A percentile compares a stretch with the other conserved stretches of the same genome.
These are phyloP conservation scores for Rhodomyrtus tomentosa DNA, from an alignment of 345 rosid genomes.

Conservation along the genomic window DNA sequence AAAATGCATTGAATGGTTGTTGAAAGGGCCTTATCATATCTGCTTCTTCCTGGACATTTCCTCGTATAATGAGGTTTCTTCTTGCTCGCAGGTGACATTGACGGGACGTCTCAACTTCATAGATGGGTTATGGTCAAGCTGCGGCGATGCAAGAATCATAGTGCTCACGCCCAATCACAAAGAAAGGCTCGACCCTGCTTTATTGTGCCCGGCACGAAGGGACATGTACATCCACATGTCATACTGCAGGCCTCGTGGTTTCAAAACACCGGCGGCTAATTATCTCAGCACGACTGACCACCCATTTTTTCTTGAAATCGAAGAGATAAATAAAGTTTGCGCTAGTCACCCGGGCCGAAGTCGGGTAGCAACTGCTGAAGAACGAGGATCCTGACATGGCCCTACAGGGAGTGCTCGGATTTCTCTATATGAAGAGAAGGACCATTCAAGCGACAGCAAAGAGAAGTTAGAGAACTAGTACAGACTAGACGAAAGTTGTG, in stretches of 20 bases:
- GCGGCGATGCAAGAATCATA: slow-evolving; percentile 35
- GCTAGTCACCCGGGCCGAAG: slow-evolving; percentile 32
- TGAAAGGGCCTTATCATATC: neutral
- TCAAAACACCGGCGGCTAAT: slow-evolving; percentile 21
- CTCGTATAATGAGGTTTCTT: neutral
- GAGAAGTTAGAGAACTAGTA: neutral
- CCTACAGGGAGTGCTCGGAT: slow-evolving; percentile 10
- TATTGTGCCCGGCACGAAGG: slow-evolving; percentile 34
- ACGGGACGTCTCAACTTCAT: slow-evolving; percentile 33
- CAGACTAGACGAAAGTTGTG: neutral
- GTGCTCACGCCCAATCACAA: slow-evolving; percentile 34
- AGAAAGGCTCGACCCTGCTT: slow-evolving; percentile 29
- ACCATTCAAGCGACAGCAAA: neutral
- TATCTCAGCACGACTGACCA: slow-evolving; percentile 25
- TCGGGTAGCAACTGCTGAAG: slow-evolving; percentile 10
- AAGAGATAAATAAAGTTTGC: slow-evolving; percentile 7
- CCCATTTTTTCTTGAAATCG: slow-evolving; percentile 14
- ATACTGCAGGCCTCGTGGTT: too few species aligned
- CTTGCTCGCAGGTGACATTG: slow-evolving; percentile 17
- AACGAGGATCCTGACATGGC: slow-evolving; percentile 10
- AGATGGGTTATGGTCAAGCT: slow-evolving; percentile 40
- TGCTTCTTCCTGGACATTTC: neutral
- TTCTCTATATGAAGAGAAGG: slow-evolving; percentile 12
- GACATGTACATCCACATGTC: slow-evolving; percentile 46
- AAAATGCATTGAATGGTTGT: neutral